A percentile compares a stretch with the other conserved stretches of the same genome.
phyloP scores from a whole-genome alignment of 345 rosid species.

The Angophora floribunda region DNA sequence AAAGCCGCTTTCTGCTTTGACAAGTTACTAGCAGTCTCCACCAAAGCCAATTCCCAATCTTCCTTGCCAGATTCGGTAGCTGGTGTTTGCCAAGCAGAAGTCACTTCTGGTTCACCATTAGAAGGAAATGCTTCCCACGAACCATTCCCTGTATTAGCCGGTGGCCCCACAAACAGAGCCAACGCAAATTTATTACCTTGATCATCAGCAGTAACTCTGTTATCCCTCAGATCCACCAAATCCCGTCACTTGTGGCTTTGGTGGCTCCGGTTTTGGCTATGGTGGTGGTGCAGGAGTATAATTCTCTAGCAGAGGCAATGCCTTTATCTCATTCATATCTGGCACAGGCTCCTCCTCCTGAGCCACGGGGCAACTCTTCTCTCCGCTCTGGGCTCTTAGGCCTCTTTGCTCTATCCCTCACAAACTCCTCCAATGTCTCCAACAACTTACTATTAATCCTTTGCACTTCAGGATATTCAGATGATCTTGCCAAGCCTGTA shows the following conservation, averaged over 20 bases:
- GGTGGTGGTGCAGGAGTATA: conserved; percentile 31
- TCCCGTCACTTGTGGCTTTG: conserved; percentile 35
- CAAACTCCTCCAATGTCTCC: conserved; percentile 65
- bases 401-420: conserved; percentile 55
- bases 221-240: conserved; percentile 59
- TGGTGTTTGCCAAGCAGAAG: conserved; percentile 76
- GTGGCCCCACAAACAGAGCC: conserved; percentile 57
- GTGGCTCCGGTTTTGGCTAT: conserved; percentile 35
- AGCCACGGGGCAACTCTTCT: conserved; percentile 22
- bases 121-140: conserved; percentile 89
- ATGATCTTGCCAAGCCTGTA: conserved; percentile 60
- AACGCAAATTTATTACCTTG: conserved; percentile 76
- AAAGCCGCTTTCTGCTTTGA: conserved; percentile 61
- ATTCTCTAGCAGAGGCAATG: conserved; percentile 60
- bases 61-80: conserved; percentile 83
- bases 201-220: conserved; percentile 52
- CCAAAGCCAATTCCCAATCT: conserved; percentile 94
- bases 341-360: conserved; percentile 21
- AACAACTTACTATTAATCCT: conserved; percentile 60
- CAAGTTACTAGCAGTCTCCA: conserved; percentile 71
- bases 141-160: conserved; percentile 33
- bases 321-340: conserved; percentile 69
- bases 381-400: conserved; percentile 50
- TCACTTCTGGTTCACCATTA: conserved; percentile 37
- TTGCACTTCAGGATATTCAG: conserved; percentile 85